phyloP scores from a whole-genome alignment of 2,329 filamentous ascomycete genomes.

The Hypoxylon sp. region DNA sequence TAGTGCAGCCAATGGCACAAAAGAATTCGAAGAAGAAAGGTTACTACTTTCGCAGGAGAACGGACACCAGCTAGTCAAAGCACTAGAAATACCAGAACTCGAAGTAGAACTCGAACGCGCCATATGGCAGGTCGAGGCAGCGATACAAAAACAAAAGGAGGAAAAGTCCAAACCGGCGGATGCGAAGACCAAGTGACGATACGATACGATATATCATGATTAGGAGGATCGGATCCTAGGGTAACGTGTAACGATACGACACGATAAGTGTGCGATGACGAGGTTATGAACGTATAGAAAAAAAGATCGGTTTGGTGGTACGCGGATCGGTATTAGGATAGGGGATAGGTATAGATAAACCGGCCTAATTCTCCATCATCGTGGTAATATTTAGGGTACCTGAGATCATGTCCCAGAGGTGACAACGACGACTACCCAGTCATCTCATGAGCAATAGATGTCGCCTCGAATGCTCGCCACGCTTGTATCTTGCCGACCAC shows the following conservation, averaged over 20 bases:
- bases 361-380: conserved; percentile 21
- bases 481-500: conserved; percentile 21
- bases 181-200: conserved; percentile 12
- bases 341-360: conserved; percentile 25
- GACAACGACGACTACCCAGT: too few relatives aligned
- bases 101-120: conserved; percentile 78
- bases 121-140: conserved; percentile 74
- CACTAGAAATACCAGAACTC: conserved; percentile 73
- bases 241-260: conserved; percentile 20
- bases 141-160: conserved; percentile 50
- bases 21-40: conserved; percentile 49
- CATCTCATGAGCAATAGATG: conserved; percentile 13
- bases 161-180: conserved; percentile 35
- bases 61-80: conserved; percentile 66
- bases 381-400: conserved; percentile 14
- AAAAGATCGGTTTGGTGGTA: conserved; percentile 1
- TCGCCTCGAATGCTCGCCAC: conserved; percentile 24
- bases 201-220: conserved; percentile 12
- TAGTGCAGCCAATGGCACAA: conserved; percentile 24
- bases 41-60: conserved; percentile 62
- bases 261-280: conserved; percentile 18
- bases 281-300: conserved; percentile 31
- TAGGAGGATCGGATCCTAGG: conserved; percentile 17
- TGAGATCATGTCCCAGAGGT: too few relatives aligned
- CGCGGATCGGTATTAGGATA: too few relatives aligned